These are phyloP conservation scores for Neobulgaria alba DNA, from an alignment of 2,329 filamentous ascomycete species.

Conservation along the genomic window DNA sequence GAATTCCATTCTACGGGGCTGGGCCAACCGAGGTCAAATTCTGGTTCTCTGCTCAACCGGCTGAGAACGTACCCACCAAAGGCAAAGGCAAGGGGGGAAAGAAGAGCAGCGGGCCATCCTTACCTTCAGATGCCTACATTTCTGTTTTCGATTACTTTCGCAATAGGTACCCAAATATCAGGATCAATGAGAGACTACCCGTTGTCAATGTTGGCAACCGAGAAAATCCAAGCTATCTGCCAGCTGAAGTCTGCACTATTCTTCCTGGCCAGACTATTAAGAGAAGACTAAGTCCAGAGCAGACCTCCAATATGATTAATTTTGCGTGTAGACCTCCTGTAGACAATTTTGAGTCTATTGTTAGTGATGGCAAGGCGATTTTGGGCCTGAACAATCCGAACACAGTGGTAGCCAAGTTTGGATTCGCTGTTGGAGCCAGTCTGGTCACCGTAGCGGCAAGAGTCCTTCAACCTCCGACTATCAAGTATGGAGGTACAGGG, in stretches of 20 bases:
- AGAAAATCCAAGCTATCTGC: slow-evolving; percentile 52
- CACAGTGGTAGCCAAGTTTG: slow-evolving; percentile 42
- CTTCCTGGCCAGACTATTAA: slow-evolving; percentile 55
- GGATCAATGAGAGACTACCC: slow-evolving; percentile 35
- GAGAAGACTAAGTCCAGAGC: slow-evolving; percentile 47
- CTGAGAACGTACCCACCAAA: slow-evolving; percentile 10
- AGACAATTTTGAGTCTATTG: slow-evolving; percentile 59
- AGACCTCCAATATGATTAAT: slow-evolving; percentile 61
- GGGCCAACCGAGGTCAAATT: slow-evolving; percentile 47
- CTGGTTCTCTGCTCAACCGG: slow-evolving; percentile 33
- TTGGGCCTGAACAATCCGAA: slow-evolving; percentile 47
- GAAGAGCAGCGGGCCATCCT: slow-evolving; percentile 23
- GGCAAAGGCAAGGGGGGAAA: slow-evolving; percentile 21
- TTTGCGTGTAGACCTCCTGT: slow-evolving; percentile 62
- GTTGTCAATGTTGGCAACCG: slow-evolving; percentile 58
- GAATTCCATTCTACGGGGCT: slow-evolving; percentile 31
- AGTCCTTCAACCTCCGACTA: slow-evolving; percentile 50
- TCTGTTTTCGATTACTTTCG: slow-evolving; percentile 49
- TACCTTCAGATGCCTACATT: slow-evolving; percentile 34
- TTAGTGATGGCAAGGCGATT: slow-evolving; percentile 43
- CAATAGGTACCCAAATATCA: slow-evolving; percentile 43
- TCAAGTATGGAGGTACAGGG: slow-evolving; percentile 43
- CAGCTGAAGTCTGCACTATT: slow-evolving; percentile 57
- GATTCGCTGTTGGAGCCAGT: slow-evolving; percentile 46
- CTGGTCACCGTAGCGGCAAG: slow-evolving; percentile 67